Conservation (phyloP, 2,329 filamentous ascomycete species). For the Bipolaris cookei region DNA sequence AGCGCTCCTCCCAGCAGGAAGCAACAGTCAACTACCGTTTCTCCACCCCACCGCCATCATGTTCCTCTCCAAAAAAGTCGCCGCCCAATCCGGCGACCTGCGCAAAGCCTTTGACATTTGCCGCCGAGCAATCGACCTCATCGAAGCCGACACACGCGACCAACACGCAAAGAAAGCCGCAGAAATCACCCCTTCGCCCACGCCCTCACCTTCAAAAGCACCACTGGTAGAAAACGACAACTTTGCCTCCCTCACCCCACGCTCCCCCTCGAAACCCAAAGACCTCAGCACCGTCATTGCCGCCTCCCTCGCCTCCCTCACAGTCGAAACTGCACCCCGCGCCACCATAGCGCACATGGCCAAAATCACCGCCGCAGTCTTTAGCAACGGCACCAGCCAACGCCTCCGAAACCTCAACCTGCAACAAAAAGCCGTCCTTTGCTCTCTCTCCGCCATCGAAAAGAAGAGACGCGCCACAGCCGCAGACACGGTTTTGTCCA, state of each 20-base stretch:
- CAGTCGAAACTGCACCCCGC: slow-evolving; percentile 79
- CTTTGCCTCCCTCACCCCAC: slow-evolving; percentile 60
- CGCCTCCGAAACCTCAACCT: slow-evolving; percentile 87
- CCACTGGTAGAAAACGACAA: slow-evolving; percentile 84
- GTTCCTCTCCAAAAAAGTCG: slow-evolving; percentile 91
- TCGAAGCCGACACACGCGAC: slow-evolving; percentile 81
- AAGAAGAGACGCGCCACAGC: slow-evolving; percentile 66
- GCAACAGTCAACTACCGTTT: slow-evolving; percentile 74
- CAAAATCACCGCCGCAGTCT: slow-evolving; percentile 85
- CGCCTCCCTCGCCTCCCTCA: slow-evolving; percentile 66
- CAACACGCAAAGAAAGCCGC: slow-evolving; percentile 69
- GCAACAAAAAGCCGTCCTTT: slow-evolving; percentile 94
- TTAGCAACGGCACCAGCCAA: slow-evolving; percentile 86
- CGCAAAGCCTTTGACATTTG: slow-evolving; percentile 96
- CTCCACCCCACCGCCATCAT: slow-evolving; percentile 93
- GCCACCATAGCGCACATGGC: slow-evolving; percentile 91
- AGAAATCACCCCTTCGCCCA: slow-evolving; percentile 52
- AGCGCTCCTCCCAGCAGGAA: slow-evolving; percentile 67
- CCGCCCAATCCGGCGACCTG: slow-evolving; percentile 90
- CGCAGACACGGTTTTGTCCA: slow-evolving; percentile 40
- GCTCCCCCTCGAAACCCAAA: slow-evolving; percentile 51
- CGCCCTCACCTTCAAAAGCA: slow-evolving; percentile 73
- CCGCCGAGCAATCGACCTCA: slow-evolving; percentile 83
- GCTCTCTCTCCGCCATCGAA: slow-evolving; percentile 85
- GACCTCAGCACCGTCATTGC: slow-evolving; percentile 31